phyloP scores from a whole-genome alignment of 148 eudicot genomes.

The Arctostaphylos glauca region DNA sequence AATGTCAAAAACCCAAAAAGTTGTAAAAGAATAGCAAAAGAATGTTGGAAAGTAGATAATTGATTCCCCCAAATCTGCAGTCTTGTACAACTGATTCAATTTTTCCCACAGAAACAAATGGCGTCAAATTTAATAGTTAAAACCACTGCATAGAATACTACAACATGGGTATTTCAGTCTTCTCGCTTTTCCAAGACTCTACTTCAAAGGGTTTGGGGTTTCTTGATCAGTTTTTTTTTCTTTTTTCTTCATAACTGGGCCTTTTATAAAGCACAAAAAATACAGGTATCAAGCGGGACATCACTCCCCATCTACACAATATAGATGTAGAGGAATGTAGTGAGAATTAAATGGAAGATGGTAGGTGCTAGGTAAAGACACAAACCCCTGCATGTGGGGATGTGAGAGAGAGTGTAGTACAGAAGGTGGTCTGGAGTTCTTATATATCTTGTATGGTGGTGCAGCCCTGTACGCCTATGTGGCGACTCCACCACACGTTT shows the following conservation, averaged over 20 bases:
- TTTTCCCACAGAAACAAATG: no score
- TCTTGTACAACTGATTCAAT: no score
- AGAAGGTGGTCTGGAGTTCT: background rate
- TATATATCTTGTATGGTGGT: background rate
- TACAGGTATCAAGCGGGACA: background rate
- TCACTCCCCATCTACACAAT: background rate
- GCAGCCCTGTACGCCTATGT: background rate
- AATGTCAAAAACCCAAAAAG: background rate
- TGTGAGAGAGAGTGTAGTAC: background rate
- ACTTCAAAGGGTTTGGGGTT: background rate
- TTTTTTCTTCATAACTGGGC: background rate
- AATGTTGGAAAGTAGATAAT: no score
- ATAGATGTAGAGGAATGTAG: background rate
- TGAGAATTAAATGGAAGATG: background rate
- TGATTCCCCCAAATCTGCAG: no score
- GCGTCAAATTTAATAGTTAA: background rate
- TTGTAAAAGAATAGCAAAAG: conserved; percentile 9
- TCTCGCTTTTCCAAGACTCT: background rate
- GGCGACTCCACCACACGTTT: background rate
- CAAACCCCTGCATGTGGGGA: background rate
- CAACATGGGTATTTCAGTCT: background rate
- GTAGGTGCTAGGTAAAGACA: background rate
- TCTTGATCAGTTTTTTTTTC: background rate
- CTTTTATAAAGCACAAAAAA: background rate
- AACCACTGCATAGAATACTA: background rate